Percentiles rank a stretch among this genome's conserved stretches.
Conservation (phyloP, 225 moss, liverwort and hornwort genomes). For the Pleurozium schreberi region DNA sequence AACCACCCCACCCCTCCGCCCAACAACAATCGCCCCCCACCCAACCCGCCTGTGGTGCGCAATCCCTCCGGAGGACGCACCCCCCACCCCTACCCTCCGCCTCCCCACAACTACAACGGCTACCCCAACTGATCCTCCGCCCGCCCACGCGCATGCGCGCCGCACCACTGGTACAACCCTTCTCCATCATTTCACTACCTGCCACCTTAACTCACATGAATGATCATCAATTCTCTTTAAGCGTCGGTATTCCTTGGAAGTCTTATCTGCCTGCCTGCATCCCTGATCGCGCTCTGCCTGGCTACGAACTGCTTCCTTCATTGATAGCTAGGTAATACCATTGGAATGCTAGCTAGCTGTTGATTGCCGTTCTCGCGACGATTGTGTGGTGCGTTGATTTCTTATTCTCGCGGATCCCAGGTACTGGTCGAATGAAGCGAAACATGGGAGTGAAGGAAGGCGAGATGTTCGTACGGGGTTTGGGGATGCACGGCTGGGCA, state of each 20-base stretch:
- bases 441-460: not conserved
- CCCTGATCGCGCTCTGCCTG: not conserved
- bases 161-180: not conserved
- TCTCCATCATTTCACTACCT: not conserved
- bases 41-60: slow-evolving; percentile 28
- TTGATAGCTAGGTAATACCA: not conserved
- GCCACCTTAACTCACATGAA: not conserved
- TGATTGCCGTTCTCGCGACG: not conserved
- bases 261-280: not conserved
- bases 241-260: not conserved
- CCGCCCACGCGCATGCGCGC: not conserved
- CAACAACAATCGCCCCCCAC: slow-evolving; percentile 25
- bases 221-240: not conserved
- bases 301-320: not conserved
- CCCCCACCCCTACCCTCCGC: slow-evolving; percentile 27
- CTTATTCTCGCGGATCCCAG: not conserved
- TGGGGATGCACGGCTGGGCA: not conserved
- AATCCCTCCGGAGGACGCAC: slow-evolving; percentile 26
- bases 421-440: not conserved
- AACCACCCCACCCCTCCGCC: slow-evolving; percentile 36
- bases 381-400: not conserved
- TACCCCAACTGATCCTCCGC: slow-evolving; percentile 15
- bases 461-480: not conserved
- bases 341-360: not conserved
- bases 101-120: slow-evolving; percentile 46